phyloP scores from a whole-genome alignment of 306 rosid genomes.

The Vigna trinervia region DNA sequence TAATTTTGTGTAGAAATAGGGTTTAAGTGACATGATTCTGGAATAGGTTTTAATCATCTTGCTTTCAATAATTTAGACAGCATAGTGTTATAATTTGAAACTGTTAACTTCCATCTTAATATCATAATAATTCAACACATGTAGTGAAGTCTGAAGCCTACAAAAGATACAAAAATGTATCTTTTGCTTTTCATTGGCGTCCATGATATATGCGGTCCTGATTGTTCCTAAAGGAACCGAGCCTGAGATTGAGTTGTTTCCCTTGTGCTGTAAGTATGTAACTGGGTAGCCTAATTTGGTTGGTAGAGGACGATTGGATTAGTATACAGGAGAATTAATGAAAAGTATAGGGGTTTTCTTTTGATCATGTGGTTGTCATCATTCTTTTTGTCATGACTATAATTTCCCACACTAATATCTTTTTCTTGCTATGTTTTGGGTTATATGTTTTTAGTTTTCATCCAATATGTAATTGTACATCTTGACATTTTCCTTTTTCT shows the following conservation, averaged over 20 bases:
- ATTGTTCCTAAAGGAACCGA: conserved; percentile 13
- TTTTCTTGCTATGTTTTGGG: neutral
- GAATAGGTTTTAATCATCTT: neutral
- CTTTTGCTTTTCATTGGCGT: neutral
- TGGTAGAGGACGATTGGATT: conserved; percentile 26
- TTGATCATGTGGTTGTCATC: neutral
- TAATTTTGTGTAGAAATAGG: neutral
- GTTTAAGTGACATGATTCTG: neutral
- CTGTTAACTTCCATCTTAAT: neutral
- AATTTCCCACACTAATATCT: neutral
- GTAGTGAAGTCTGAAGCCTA: neutral
- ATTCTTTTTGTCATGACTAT: neutral
- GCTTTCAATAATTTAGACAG: neutral
- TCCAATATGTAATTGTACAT: neutral
- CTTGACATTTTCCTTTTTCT: neutral
- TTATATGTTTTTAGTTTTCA: neutral
- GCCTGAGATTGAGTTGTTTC: conserved; percentile 12
- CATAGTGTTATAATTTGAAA: neutral
- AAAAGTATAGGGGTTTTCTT: neutral
- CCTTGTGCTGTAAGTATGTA: neutral
- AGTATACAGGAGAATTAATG: neutral
- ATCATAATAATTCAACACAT: neutral
- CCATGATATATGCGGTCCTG: neutral
- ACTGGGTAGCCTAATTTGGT: neutral
- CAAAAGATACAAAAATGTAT: neutral